Conservation (phyloP, 73 alveolate species). For the Paramecium sexaurelia region DNA sequence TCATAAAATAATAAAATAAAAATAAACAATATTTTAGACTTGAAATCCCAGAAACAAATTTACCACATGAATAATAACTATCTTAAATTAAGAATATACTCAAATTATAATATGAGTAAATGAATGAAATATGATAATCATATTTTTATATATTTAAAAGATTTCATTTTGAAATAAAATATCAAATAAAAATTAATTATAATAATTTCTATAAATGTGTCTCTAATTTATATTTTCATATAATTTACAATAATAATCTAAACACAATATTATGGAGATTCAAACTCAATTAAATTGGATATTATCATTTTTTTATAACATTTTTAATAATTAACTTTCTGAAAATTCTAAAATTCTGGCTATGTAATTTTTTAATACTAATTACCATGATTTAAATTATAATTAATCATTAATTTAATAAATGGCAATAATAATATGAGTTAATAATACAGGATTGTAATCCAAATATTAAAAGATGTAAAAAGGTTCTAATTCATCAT, state of each 20-base stretch:
- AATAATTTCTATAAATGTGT: not conserved
- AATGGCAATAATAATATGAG: no score
- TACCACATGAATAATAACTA: not conserved
- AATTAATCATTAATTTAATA: no score
- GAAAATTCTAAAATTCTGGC: not conserved
- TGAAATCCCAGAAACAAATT: not conserved
- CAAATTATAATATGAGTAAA: not conserved
- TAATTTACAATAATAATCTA: not conserved
- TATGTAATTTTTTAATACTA: no score
- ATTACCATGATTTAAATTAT: no score
- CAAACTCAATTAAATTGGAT: not conserved
- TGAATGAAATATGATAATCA: not conserved
- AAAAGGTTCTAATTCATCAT: not conserved
- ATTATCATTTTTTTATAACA: not conserved
- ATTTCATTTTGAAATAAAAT: not conserved
- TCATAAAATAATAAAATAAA: not conserved
- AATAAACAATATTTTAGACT: not conserved
- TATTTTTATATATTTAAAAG: not conserved
- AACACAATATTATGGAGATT: not conserved
- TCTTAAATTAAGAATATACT: not conserved
- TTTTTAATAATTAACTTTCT: not conserved
- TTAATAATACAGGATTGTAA: no score
- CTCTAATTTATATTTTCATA: not conserved
- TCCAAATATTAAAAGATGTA: no score
- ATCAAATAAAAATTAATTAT: not conserved